These are phyloP conservation scores for Penicillium waksmanii DNA, from an alignment of 495 filamentous ascomycete species.

Conservation along the genomic window DNA sequence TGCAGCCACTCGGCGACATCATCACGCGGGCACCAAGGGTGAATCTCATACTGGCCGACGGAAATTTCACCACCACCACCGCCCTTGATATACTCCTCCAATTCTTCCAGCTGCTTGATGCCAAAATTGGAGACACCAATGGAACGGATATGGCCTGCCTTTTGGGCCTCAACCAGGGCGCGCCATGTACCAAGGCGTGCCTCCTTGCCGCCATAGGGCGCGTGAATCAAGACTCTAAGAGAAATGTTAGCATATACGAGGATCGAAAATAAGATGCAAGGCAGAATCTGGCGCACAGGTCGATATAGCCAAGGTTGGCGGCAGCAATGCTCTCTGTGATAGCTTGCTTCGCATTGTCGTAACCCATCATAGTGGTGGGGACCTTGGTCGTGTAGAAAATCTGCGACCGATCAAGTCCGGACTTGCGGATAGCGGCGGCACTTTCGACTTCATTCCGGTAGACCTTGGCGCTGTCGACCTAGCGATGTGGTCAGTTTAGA, in stretches of 20 bases:
- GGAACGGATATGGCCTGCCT: slow-evolving; percentile 54
- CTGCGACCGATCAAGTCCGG: slow-evolving; percentile 48
- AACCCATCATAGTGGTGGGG: slow-evolving; percentile 46
- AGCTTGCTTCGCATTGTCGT: slow-evolving; percentile 53
- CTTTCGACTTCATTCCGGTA: slow-evolving; percentile 60
- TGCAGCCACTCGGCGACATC: slow-evolving; percentile 80
- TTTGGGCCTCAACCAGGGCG: slow-evolving; percentile 58
- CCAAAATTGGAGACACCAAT: slow-evolving; percentile 62
- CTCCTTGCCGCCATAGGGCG: slow-evolving; percentile 57
- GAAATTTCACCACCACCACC: slow-evolving; percentile 75
- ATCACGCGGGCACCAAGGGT: slow-evolving; percentile 80
- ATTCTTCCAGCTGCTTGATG: slow-evolving; percentile 58
- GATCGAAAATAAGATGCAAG: not conserved
- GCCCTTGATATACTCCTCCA: slow-evolving; percentile 75
- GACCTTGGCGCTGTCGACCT: slow-evolving; percentile 59
- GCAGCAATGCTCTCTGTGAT: slow-evolving; percentile 52
- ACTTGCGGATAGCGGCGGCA: slow-evolving; percentile 48
- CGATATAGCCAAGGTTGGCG: slow-evolving; percentile 57
- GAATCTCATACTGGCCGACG: slow-evolving; percentile 87
- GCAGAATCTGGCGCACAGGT: slow-evolving; percentile 41
- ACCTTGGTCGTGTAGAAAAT: slow-evolving; percentile 64
- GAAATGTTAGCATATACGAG: slow-evolving; percentile 5
- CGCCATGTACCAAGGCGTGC: slow-evolving; percentile 56
- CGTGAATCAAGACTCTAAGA: slow-evolving; percentile 55
- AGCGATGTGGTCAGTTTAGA: not conserved